A percentile compares a stretch with the other conserved stretches of the same genome.
Conservation (phyloP, 2,329 filamentous ascomycete species). For the Uncinocarpus reesii region DNA sequence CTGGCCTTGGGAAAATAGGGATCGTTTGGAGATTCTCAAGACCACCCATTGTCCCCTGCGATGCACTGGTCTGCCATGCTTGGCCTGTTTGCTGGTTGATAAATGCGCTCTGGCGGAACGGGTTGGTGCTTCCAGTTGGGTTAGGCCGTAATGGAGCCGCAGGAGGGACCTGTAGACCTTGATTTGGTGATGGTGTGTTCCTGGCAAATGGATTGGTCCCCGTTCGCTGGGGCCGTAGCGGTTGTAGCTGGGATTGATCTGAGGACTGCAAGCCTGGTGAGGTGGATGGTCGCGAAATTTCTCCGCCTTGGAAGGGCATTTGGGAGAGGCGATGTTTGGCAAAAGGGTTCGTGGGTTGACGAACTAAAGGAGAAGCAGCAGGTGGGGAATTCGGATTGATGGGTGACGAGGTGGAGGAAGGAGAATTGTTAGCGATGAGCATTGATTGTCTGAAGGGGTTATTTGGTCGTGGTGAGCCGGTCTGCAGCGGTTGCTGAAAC, state of each 20-base stretch:
- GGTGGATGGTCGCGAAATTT: conserved; percentile 4
- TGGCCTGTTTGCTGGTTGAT: conserved; percentile 79
- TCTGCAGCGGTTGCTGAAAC: conserved; percentile 35
- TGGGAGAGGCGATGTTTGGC: conserved; percentile 47
- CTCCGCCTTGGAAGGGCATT: conserved; percentile 13
- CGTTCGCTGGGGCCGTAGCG: conserved; percentile 50
- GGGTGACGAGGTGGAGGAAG: conserved; percentile 28
- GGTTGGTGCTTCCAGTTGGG: conserved; percentile 81
- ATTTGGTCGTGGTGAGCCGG: conserved; percentile 49
- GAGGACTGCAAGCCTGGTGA: conserved; percentile 20
- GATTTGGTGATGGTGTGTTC: conserved; percentile 36
- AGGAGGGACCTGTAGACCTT: conserved; percentile 29
- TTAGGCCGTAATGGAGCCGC: conserved; percentile 55
- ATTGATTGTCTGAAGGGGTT: conserved; percentile 94
- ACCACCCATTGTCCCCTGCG: conserved; percentile 67
- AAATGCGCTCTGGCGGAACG: conserved; percentile 83
- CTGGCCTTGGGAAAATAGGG: conserved; percentile 75
- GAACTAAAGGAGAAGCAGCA: conserved; percentile 39
- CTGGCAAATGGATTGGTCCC: conserved; percentile 64
- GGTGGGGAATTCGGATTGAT: conserved; percentile 31
- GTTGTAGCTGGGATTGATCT: conserved; percentile 29
- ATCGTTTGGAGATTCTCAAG: conserved; percentile 65
- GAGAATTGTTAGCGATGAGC: conserved; percentile 49
- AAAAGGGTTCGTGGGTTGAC: conserved; percentile 78
- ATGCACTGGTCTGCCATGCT: conserved; percentile 69